These are phyloP conservation scores for Helotiales sp. DNA, from an alignment of 2,329 filamentous ascomycete species.

Conservation along the genomic window DNA sequence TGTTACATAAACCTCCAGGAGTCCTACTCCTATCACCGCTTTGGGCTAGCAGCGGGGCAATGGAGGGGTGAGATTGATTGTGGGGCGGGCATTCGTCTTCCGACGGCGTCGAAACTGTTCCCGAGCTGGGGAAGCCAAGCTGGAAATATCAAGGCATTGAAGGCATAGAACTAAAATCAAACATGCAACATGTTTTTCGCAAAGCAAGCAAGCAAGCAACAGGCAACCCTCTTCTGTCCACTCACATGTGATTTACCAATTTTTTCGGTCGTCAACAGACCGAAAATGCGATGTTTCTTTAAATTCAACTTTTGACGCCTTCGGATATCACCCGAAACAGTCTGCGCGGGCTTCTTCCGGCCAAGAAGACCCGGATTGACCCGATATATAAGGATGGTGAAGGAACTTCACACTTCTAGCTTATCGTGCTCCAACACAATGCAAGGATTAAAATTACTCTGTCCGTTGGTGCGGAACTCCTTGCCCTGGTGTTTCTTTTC, in stretches of 20 bases:
- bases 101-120: neutral
- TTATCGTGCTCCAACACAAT: conserved; percentile 1
- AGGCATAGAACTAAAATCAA: neutral
- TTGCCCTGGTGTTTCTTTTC: neutral
- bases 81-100: neutral
- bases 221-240: neutral
- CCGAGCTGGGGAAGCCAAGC: neutral
- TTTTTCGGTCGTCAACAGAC: neutral
- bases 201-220: too few species aligned
- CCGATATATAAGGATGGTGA: conserved; percentile 10
- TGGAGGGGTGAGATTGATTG: neutral
- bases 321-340: conserved; percentile 3
- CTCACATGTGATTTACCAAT: neutral
- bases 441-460: neutral
- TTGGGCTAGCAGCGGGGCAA: neutral
- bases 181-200: neutral
- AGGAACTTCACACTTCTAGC: neutral
- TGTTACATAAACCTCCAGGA: neutral
- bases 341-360: neutral
- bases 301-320: neutral
- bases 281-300: neutral
- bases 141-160: neutral
- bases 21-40: neutral
- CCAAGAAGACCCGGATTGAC: conserved; percentile 5
- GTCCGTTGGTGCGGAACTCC: neutral